Evolutionary conservation across 768 basidiomycete genomes (phyloP).

Genomic region (Lactarius hatsudake): DNA sequence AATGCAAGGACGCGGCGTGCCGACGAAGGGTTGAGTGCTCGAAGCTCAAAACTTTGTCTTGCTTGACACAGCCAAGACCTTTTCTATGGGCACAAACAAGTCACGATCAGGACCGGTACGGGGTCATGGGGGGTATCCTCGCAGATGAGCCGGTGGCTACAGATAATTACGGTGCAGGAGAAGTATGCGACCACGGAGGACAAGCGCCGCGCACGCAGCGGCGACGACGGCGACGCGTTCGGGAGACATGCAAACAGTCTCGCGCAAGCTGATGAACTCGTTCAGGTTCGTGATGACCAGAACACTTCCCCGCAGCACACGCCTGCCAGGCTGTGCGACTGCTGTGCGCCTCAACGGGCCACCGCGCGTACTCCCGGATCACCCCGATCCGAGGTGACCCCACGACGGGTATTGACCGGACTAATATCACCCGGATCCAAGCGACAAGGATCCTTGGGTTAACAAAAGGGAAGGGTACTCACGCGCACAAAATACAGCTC

Average conservation of each 20-base stretch:
- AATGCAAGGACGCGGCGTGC: not conserved
- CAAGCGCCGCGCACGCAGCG: constrained; percentile 26
- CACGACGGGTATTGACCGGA: too few species aligned
- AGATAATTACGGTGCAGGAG: too few species aligned
- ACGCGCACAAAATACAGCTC: not conserved
- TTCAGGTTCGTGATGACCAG: constrained; percentile 44
- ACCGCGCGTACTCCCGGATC: constrained; percentile 47
- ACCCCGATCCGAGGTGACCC: constrained; percentile 28
- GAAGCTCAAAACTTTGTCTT: not conserved
- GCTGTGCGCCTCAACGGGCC: constrained; percentile 54
- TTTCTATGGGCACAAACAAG: not conserved
- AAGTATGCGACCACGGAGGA: not conserved
- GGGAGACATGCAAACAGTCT: constrained; percentile 30
- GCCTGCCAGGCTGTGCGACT: constrained; percentile 44
- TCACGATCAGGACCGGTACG: not conserved
- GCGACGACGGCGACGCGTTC: constrained; percentile 11
- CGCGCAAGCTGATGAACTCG: constrained; percentile 30
- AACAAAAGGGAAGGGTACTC: not conserved
- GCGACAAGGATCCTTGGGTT: too few species aligned
- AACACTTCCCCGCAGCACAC: constrained; percentile 53
- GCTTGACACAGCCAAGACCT: not conserved
- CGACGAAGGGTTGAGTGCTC: not conserved
- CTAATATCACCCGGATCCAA: too few species aligned
- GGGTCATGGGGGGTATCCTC: not conserved
- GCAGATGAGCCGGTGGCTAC: too few species aligned